Base-by-base conservation (phyloP, 2,329 filamentous ascomycete genomes). In the Tolypocladium cylindrosporum region DNA sequence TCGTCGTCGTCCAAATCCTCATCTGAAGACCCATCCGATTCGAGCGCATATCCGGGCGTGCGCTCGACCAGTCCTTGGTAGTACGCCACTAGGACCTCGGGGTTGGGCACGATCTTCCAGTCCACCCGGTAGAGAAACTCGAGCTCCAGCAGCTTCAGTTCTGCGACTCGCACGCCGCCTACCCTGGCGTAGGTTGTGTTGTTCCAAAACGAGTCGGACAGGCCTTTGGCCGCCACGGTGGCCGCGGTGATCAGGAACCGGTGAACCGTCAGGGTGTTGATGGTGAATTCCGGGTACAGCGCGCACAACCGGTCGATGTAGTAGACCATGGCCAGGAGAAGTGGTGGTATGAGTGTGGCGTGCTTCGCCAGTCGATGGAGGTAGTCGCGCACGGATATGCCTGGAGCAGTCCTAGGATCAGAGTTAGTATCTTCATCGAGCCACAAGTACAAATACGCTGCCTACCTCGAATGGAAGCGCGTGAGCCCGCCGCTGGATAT, bases 311-410 rank as follows among this genome's bases (percentile, higher is more conserved):
- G 87, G 74, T 99, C 94, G 67, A 99, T 97, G 68, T 97, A 99
- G 70, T 95, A 99, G 58, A 99, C 94, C 91, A 99, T 97, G 65
- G 92, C 94, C 41, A 99, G 83, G n/a, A 99, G 80, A 55, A 99
- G 88, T 0, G 94, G 93, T 14, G 94, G 92, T 8, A 91, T 91
- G 3, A 99, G 80, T 0, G 93, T 97, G 34, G 94, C 94, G 71
- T 99, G 94, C 59, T 91, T 91, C 31, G 95, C 94, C 59, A 99
- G 80, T 62, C 94, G 87, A 67, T 94, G 89, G 41, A 99, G 82
- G 70, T 99, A 99, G 71, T 99, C 94, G 61, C 88, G 81, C 39
- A 99, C 93, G 34, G 91, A 96, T 60, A 99, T 99, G 56, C 90
- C 92, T 9, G 94, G 94, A 1, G 94, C 75, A 3, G 82, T 84